Percentiles rank a stretch among this genome's conserved stretches.
Evolutionary conservation across 495 filamentous ascomycete species (phyloP).

Genomic region (Achaetomiella virescens): DNA sequence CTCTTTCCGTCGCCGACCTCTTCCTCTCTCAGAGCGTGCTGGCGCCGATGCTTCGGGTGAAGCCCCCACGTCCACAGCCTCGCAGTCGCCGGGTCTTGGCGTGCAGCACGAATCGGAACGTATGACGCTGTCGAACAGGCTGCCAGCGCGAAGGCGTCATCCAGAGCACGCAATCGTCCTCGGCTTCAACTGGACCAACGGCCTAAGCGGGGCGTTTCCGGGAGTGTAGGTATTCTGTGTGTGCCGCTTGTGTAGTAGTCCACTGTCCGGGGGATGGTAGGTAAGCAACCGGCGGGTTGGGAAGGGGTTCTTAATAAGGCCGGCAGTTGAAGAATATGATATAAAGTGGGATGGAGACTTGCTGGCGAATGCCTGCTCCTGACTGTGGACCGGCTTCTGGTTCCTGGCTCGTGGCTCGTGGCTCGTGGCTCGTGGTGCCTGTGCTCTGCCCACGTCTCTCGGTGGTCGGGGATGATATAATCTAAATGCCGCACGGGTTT

Average conservation of each 20-base stretch:
- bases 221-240: neutral
- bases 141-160: slow-evolving; percentile 23
- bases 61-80: slow-evolving; percentile 19
- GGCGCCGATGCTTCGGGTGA: neutral
- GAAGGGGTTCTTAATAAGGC: no score
- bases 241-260: neutral
- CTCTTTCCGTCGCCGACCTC: neutral
- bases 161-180: slow-evolving; percentile 27
- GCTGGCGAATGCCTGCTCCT: neutral
- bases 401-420: neutral
- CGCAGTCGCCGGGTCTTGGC: slow-evolving; percentile 12
- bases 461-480: neutral
- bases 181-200: slow-evolving; percentile 17
- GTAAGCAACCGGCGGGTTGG: neutral
- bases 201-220: neutral
- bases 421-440: neutral
- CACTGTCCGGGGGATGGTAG: neutral
- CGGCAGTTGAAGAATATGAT: no score
- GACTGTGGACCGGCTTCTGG: neutral
- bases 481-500: neutral
- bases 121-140: neutral
- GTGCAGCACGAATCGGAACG: slow-evolving; percentile 14
- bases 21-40: neutral
- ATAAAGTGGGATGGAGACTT: neutral
- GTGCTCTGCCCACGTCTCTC: neutral